phyloP scores from a whole-genome alignment of 441 rosid genomes.

The Capsella rubella region DNA sequence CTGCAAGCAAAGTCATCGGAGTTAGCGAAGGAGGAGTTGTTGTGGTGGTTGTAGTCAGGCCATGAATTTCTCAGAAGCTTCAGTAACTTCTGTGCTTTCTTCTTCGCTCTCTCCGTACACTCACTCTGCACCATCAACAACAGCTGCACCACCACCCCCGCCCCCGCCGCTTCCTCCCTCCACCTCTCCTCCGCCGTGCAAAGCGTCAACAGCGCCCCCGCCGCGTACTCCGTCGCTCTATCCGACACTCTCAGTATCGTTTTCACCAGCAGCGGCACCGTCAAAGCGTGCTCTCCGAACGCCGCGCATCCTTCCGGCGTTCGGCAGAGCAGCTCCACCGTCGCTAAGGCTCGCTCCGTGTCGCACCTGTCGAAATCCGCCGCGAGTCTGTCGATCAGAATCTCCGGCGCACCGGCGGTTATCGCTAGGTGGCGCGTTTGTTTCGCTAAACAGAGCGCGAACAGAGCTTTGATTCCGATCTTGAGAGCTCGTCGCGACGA shows the following conservation, averaged over 20 bases:
- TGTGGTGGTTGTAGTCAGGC: constrained; percentile 56
- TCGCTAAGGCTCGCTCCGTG: constrained; percentile 82
- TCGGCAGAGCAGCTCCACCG: constrained; percentile 80
- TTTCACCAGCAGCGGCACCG: constrained; percentile 80
- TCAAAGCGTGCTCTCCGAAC: constrained; percentile 67
- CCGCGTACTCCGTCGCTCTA: constrained; percentile 92
- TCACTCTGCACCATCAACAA: constrained; percentile 87
- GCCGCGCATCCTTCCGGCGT: constrained; percentile 70
- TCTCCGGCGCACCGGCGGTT: constrained; percentile 71
- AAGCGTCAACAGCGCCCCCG: constrained; percentile 79
- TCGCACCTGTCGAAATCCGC: constrained; percentile 81
- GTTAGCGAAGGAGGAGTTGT: constrained; percentile 50
- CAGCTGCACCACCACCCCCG: constrained; percentile 80
- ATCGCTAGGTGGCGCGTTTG: constrained; percentile 75
- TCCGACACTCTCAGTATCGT: constrained; percentile 78
- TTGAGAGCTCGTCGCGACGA: constrained; percentile 67
- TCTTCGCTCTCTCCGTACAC: constrained; percentile 90
- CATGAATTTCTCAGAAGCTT: constrained; percentile 85
- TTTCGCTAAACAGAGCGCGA: constrained; percentile 75
- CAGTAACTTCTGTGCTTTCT: constrained; percentile 83
- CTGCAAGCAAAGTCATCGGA: constrained; percentile 78
- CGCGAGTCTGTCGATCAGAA: constrained; percentile 64
- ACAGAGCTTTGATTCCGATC: constrained; percentile 69
- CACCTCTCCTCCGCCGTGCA: constrained; percentile 72
- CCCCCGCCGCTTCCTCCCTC: constrained; percentile 77